Evolutionary conservation across 805 yeast species (phyloP), one percentile per base, ranked within the genome.

Genomic region (Spathaspora hagerdaliae): DNA sequence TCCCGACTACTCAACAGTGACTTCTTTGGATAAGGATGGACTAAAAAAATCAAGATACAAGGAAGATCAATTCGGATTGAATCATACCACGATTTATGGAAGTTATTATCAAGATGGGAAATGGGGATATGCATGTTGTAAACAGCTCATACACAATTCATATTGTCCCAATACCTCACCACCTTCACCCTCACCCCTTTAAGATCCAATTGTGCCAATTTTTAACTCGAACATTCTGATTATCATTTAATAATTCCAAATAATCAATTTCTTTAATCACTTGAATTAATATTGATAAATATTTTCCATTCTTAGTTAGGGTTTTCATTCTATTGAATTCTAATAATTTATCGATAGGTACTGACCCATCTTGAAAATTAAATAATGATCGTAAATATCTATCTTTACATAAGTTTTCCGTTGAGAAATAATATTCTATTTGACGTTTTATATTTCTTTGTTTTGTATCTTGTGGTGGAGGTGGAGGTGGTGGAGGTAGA

Each of bases 61-160:
- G 5, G 57, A 54, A 46, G 50, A 51, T 31, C 14, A 31, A 6
- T 33, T 15, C 9, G 39, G 33, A 8, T 34, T 44, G 15, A 42
- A 47, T 36, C 60, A 56, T 41, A 33, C 43, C 6, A n/a, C 42
- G 5, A 45, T 54, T 8, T 58, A 42, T 38, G 62, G 62, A 26
- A 58, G 62, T 38, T 57, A 48, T 40, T 58, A 46, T 48, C 32
- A 37, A 11, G 39, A 50, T 9, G 62, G 62, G 4, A 42, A 51
- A 41, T 58, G 62, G 62, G 62, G 62, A 6, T 58, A 52, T 36
- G 35, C 40, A 15, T 58, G 62, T 36, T 58, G 62, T 34, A 45
- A 46, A 41, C 49, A 45, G 36, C 43, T 43, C 6, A 42, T 29
- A 15, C 42, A 36, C 31, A 39, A 52, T 32, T 38, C 45, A 3